Percentiles rank a stretch among this genome's conserved stretches.
Conservation (phyloP, 495 filamentous ascomycete genomes). For the Talaromyces borbonicus region DNA sequence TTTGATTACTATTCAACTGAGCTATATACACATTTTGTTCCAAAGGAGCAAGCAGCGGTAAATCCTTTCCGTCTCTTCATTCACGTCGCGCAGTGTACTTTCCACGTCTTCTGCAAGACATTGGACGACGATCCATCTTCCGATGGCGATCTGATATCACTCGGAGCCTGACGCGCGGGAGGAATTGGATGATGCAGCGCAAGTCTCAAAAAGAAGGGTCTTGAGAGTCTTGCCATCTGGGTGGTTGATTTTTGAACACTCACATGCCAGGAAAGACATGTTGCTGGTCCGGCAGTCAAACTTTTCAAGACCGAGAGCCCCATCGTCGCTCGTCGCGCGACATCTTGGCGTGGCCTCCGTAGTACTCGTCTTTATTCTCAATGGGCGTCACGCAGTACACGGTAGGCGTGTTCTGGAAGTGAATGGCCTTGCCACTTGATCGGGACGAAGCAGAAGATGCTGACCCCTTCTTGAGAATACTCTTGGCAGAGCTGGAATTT, state of each 20-base stretch:
- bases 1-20: conserved; percentile 5
- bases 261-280: not conserved
- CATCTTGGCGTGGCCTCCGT: conserved; percentile 41
- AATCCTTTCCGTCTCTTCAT: conserved; percentile 6
- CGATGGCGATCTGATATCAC: conserved; percentile 8
- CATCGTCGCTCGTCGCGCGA: conserved; percentile 41
- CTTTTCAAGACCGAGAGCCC: conserved; percentile 12
- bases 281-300: too few relatives aligned
- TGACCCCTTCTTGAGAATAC: conserved; percentile 40
- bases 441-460: conserved; percentile 12
- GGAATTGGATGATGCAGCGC: not conserved
- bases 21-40: conserved; percentile 8
- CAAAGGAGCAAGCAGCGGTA: not conserved
- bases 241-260: not conserved
- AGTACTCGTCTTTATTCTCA: conserved; percentile 43
- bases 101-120: not conserved
- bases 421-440: conserved; percentile 30
- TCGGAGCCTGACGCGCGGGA: conserved; percentile 7
- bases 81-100: too few relatives aligned
- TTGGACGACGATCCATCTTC: too few relatives aligned
- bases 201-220: too few relatives aligned
- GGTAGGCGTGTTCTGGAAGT: conserved; percentile 38
- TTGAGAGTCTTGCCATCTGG: too few relatives aligned
- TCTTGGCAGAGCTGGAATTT: conserved; percentile 40
- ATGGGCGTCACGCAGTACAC: conserved; percentile 44